phyloP scores from a whole-genome alignment of 2,329 filamentous ascomycete genomes.

The Fusarium sp. region DNA sequence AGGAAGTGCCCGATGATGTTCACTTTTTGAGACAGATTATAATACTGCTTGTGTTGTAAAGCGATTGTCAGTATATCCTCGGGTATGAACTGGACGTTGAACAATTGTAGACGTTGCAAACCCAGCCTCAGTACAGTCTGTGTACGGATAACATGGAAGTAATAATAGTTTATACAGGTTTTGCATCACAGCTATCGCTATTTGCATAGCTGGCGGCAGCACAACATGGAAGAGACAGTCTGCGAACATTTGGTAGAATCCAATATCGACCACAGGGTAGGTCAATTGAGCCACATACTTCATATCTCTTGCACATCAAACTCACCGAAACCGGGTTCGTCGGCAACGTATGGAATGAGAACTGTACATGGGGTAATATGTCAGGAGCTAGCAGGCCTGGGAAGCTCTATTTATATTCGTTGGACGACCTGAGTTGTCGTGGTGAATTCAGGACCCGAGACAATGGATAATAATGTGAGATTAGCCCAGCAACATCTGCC shows the following conservation, averaged over 20 bases:
- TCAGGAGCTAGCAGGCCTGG: not conserved
- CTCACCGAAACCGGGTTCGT: not conserved
- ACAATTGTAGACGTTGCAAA: not conserved
- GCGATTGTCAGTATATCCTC: not conserved
- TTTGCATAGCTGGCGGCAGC: not conserved
- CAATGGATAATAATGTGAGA: not conserved
- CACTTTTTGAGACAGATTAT: not conserved
- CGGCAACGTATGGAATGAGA: constrained; percentile 7
- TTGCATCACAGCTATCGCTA: not conserved
- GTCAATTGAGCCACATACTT: not conserved
- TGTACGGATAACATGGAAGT: not conserved
- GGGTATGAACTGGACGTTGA: not conserved
- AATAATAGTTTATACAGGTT: not conserved
- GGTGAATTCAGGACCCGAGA: constrained; percentile 3
- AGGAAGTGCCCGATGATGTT: not conserved
- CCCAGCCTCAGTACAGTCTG: no score
- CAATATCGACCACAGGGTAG: not conserved
- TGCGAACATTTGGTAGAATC: not conserved
- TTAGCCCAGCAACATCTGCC: not conserved
- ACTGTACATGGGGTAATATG: not conserved
- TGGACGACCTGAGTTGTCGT: not conserved
- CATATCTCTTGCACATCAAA: not conserved
- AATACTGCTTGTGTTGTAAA: not conserved
- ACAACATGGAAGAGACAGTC: not conserved
- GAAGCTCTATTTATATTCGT: not conserved